Percentiles rank a stretch among this genome's conserved stretches.
These are phyloP conservation scores for Emergomyces orientalis DNA, from an alignment of 2,329 filamentous ascomycete species.

Conservation along the genomic window DNA sequence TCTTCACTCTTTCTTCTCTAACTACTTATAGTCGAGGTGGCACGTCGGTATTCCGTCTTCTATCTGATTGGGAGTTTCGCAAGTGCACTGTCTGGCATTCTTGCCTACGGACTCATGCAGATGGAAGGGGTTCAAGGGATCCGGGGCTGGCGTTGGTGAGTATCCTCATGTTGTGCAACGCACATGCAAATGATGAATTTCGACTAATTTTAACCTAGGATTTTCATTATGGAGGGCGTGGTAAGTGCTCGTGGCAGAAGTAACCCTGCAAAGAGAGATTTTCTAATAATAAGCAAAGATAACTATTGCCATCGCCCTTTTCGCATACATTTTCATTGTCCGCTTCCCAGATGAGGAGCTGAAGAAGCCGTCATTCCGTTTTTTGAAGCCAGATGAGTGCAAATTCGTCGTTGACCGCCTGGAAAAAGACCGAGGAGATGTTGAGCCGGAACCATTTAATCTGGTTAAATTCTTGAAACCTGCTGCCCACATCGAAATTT, in stretches of 20 bases:
- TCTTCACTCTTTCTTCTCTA: neutral
- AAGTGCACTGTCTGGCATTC: slow-evolving; percentile 35
- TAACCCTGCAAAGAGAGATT: neutral
- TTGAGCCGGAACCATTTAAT: slow-evolving; percentile 35
- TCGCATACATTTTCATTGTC: slow-evolving; percentile 11
- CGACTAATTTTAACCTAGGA: slow-evolving; percentile 7
- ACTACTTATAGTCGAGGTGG: slow-evolving; percentile 22
- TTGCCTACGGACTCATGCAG: slow-evolving; percentile 27
- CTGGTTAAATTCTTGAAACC: slow-evolving; percentile 35
- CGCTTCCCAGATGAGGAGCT: slow-evolving; percentile 13
- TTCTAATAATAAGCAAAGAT: slow-evolving; percentile 6
- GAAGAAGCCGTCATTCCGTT: slow-evolving; percentile 18
- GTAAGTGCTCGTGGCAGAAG: slow-evolving; percentile 7
- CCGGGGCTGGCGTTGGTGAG: slow-evolving; percentile 22
- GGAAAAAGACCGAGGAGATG: slow-evolving; percentile 41
- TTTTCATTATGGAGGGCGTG: slow-evolving; percentile 15
- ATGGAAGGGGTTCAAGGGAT: slow-evolving; percentile 21
- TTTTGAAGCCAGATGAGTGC: slow-evolving; percentile 38
- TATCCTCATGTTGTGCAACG: neutral
- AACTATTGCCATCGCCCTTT: slow-evolving; percentile 10
- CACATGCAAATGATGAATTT: neutral
- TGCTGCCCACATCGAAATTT: slow-evolving; percentile 40
- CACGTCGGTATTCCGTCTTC: slow-evolving; percentile 36
- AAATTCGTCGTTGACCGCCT: slow-evolving; percentile 40
- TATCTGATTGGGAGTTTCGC: slow-evolving; percentile 38